These are phyloP conservation scores for Alternaria sp. DNA, from an alignment of 2,329 filamentous ascomycete species.

Conservation along the genomic window DNA sequence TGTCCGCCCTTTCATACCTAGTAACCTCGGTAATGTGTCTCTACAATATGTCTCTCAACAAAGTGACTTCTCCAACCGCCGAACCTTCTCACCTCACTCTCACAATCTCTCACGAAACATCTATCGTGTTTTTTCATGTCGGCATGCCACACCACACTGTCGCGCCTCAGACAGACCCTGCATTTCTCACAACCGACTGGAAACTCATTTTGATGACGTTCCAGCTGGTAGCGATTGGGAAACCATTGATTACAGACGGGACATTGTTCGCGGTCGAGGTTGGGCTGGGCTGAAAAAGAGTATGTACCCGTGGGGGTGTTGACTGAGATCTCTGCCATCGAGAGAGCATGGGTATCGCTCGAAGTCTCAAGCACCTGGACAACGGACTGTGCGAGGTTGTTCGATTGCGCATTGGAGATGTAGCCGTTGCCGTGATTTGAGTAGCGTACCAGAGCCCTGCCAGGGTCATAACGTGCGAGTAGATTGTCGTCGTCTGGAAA, in stretches of 20 bases:
- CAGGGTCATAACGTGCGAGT: constrained; percentile 1
- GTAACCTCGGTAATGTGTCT: constrained; percentile 9
- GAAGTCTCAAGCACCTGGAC: constrained; percentile 17
- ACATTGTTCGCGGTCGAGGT: constrained; percentile 31
- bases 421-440: neutral
- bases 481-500: neutral
- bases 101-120: constrained; percentile 31
- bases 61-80: constrained; percentile 20
- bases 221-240: constrained; percentile 14
- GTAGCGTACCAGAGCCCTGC: neutral
- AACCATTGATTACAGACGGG: constrained; percentile 23
- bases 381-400: neutral
- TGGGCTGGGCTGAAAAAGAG: constrained; percentile 20
- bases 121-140: constrained; percentile 18
- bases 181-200: constrained; percentile 25
- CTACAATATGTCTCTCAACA: constrained; percentile 22
- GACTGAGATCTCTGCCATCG: constrained; percentile 18
- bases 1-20: neutral
- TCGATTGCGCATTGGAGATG: neutral
- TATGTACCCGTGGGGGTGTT: constrained; percentile 9
- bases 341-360: constrained; percentile 18
- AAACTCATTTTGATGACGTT: constrained; percentile 18
- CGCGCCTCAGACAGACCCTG: constrained; percentile 21
- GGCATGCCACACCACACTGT: constrained; percentile 24
- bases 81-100: constrained; percentile 15